These are phyloP conservation scores for Hymenoscyphus salicellus DNA, from an alignment of 2,329 filamentous ascomycete species.

Conservation along the genomic window DNA sequence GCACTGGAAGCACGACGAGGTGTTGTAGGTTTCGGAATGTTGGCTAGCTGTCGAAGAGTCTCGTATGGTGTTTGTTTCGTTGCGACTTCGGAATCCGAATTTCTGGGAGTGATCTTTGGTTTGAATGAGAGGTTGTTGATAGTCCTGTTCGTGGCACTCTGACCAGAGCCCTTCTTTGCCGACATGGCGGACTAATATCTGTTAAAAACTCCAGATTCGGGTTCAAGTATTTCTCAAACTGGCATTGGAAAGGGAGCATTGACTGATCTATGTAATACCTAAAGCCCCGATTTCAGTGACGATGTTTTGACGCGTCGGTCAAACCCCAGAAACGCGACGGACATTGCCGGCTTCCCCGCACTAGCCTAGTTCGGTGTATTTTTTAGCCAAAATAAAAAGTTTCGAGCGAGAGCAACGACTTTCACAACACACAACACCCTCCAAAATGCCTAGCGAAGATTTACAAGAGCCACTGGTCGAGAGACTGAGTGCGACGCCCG, in stretches of 20 bases:
- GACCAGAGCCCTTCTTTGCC: background rate
- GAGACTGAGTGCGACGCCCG: conserved; percentile 23
- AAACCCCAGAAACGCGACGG: background rate
- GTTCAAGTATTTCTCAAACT: background rate
- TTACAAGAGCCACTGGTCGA: conserved; percentile 35
- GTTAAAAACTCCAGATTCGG: background rate
- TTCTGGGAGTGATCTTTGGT: conserved; percentile 13
- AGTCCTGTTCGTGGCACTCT: background rate
- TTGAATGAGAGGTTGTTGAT: conserved; percentile 3
- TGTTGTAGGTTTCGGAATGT: conserved; percentile 33
- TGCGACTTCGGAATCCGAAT: conserved; percentile 24
- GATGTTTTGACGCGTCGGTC: background rate
- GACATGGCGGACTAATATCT: background rate
- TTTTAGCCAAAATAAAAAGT: background rate
- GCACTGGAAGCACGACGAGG: conserved; percentile 34
- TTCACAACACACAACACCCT: background rate
- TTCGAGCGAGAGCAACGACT: background rate
- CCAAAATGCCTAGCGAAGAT: conserved; percentile 29
- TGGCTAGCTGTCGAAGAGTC: conserved; percentile 27
- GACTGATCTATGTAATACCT: background rate
- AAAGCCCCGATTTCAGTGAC: background rate
- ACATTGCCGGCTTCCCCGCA: background rate
- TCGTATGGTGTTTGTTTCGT: conserved; percentile 32
- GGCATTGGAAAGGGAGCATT: background rate
- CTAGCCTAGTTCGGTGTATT: conserved; percentile 6